Evolutionary conservation across 257 asterid genomes (phyloP), one percentile per base, ranked within the genome.

Genomic region (Asclepias syriaca): DNA sequence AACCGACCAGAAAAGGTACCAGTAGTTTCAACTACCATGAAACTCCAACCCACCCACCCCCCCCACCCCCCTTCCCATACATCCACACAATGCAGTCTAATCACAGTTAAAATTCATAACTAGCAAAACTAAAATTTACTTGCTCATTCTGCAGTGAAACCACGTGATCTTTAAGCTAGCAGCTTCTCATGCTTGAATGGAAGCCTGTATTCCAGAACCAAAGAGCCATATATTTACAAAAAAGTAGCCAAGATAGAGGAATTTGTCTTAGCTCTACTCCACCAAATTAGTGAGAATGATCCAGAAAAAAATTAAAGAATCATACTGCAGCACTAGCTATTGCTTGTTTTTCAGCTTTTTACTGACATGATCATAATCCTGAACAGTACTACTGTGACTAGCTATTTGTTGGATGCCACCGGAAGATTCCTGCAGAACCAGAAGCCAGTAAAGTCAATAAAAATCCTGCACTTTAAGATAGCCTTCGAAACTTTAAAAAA

Each of bases 21-120:
- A 16, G 16, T 15, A 15, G 21, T 8, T n/a, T 55, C 22, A 40
- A 40, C 46, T 27, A 55, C 22, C 2, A n/a, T 13, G 55, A 14
- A 14, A 14, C n/a, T 21, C 86, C 87, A n/a, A n/a, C n/a, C n/a
- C n/a, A n/a, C n/a, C n/a, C n/a, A n/a, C n/a, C n/a, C n/a, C n/a
- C n/a, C n/a, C n/a, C n/a, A n/a, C n/a, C n/a, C n/a, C n/a, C n/a
- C n/a, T n/a, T n/a, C 90, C 90, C 87, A 97, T 70, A 66, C 84
- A 87, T 79, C 84, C 78, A 96, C 84, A 77, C 97, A 91, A 94
- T 77, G 59, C 89, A 85, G 53, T 48, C 53, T 14, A 48, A 14
- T 18, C 16, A 73, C 89, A 94, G 92, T 97, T 89, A 74, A 82
- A 14, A 14, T 10, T 10, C 4, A 48, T 48, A 48, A 48, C 53